Percentiles rank a stretch among this genome's conserved stretches.
phyloP scores from a whole-genome alignment of 169 alveolate genomes.

The Plasmodium gonderi region DNA sequence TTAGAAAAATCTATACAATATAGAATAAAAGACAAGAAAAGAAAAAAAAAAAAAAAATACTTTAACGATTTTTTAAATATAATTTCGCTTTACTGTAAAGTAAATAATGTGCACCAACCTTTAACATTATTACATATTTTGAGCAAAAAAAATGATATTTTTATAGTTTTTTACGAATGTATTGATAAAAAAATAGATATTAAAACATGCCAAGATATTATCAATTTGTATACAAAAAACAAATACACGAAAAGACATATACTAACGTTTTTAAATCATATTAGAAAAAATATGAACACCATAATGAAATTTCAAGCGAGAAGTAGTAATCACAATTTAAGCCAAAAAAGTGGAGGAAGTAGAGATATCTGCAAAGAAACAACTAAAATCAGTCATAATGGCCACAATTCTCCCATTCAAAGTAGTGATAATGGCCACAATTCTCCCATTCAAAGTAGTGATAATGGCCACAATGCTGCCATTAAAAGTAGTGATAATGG shows the following conservation, averaged over 20 bases:
- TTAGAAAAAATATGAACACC: not conserved
- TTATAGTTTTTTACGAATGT: slow-evolving; percentile 54
- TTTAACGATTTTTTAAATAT: slow-evolving; percentile 53
- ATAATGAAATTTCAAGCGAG: slow-evolving; percentile 17
- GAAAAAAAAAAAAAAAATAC: slow-evolving; percentile 21
- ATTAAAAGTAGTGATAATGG: too few relatives aligned
- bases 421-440: not conserved
- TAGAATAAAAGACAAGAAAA: slow-evolving; percentile 43
- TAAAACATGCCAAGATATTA: slow-evolving; percentile 55
- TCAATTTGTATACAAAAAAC: slow-evolving; percentile 58
- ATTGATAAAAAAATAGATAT: slow-evolving; percentile 65
- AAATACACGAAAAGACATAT: slow-evolving; percentile 51
- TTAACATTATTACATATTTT: slow-evolving; percentile 45
- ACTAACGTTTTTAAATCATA: slow-evolving; percentile 24
- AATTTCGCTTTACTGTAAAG: slow-evolving; percentile 46
- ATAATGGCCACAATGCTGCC: not conserved
- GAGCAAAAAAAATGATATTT: slow-evolving; percentile 60
- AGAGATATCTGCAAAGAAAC: not conserved
- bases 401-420: too few relatives aligned
- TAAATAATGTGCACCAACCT: slow-evolving; percentile 64
- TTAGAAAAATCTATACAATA: slow-evolving; percentile 58
- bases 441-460: not conserved
- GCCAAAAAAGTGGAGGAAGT: not conserved
- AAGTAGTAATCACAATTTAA: not conserved
- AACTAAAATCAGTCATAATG: not conserved